Percentiles rank a stretch among this genome's conserved stretches.
Conservation (phyloP, 2,329 filamentous ascomycete genomes). For the Aspergillus latus region DNA sequence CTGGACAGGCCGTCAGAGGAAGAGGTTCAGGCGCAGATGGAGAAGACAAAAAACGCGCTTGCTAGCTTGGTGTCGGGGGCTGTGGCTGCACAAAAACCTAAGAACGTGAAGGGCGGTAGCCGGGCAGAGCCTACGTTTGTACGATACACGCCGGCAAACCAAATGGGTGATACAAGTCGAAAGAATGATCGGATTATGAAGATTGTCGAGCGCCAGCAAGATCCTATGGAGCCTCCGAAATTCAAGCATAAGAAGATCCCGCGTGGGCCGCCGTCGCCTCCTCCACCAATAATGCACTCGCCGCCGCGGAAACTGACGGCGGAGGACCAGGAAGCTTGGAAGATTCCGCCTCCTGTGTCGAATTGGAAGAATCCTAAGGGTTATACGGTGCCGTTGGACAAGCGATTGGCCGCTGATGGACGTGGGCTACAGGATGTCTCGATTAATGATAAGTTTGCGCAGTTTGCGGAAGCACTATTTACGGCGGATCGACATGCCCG, state of each 20-base stretch:
- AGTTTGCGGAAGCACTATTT: constrained; percentile 90
- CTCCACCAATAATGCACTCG: constrained; percentile 91
- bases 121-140: constrained; percentile 89
- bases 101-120: constrained; percentile 81
- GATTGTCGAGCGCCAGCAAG: constrained; percentile 89
- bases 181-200: constrained; percentile 98
- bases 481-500: constrained; percentile 92
- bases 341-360: constrained; percentile 82
- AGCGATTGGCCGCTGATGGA: constrained; percentile 90
- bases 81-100: constrained; percentile 89
- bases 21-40: constrained; percentile 77
- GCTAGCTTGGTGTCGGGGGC: constrained; percentile 80
- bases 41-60: constrained; percentile 84
- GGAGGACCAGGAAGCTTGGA: constrained; percentile 96
- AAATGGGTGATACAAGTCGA: constrained; percentile 84
- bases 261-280: constrained; percentile 84
- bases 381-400: constrained; percentile 93
- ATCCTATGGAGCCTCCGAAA: constrained; percentile 96
- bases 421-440: constrained; percentile 87
- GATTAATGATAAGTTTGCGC: constrained; percentile 98
- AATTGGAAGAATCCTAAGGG: constrained; percentile 99
- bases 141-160: constrained; percentile 90
- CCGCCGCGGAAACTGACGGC: constrained; percentile 93
- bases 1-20: constrained; percentile 81
- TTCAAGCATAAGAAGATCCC: constrained; percentile 99